Base-by-base conservation (phyloP, 148 eudicot genomes). In the Heliosperma pusillum region DNA sequence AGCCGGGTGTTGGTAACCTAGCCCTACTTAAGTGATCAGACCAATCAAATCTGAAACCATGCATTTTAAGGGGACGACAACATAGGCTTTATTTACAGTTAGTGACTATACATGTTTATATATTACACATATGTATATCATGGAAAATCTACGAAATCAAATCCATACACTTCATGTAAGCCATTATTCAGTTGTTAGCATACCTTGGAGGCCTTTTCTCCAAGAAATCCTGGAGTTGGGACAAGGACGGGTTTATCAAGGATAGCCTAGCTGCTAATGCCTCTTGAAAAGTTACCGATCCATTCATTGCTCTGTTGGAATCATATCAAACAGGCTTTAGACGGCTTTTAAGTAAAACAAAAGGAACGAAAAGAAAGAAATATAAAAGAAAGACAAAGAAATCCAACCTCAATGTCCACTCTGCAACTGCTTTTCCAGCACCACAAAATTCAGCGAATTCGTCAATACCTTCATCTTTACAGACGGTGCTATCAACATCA, bases 401-500 rank as follows among this genome's bases (percentile, higher is more conserved):
- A 80, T 22, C 67, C 77, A 61, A 88, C 98, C 91, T 92, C 57
- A 93, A 88, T 70, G 97, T 95, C 98, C 96, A 94, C 74, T 95
- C 96, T 22, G 97, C 97, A 72, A 95, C 98, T 77, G 96, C 96
- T 82, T 86, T 87, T 66, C 98, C 97, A 77, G 97, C 97, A 69
- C 98, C 98, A 80, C 97, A 92, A 83, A 89, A 95, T 66, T 92
- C 93, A 56, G 97, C 97, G 56, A 95, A 86, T 76, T 95, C 98
- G 83, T 95, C 97, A 73, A 95, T 95, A 74, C 98, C 98, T 86
- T 95, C 97, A 77, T 95, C 98, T 74, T 87, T 40, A 82, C 98
- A 95, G 40, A 92, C 98, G 60, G 98, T 95, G 84, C 98, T 95
- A 79, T 95, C 97, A 69, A 95, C 97, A 77, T 95, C 98, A 45